Conservation (phyloP, 1,284 basidiomycete species). For the Erythrobasidium hasegawianum region DNA sequence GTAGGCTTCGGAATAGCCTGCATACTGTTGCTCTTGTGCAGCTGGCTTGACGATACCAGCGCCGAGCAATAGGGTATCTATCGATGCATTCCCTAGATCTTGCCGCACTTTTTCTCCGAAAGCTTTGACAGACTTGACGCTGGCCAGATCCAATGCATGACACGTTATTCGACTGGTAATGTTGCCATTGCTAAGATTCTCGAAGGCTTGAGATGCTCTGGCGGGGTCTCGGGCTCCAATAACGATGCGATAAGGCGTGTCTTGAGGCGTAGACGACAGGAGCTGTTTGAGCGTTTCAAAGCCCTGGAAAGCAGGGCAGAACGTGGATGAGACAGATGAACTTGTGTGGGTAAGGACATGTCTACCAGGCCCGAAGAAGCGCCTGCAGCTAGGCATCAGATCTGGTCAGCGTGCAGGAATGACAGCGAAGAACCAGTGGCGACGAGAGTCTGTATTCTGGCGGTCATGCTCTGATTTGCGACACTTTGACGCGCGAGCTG, state of each 20-base stretch:
- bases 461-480: no score
- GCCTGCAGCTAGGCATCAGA: conserved; percentile 1
- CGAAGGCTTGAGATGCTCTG: conserved; percentile 4
- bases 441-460: not conserved
- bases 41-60: conserved; percentile 20
- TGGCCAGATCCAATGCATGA: conserved; percentile 9
- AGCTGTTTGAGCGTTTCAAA: conserved; percentile 28
- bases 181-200: not conserved
- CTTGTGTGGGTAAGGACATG: not conserved
- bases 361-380: conserved; percentile 18
- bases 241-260: conserved; percentile 7
- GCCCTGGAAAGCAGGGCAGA: no score
- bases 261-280: not conserved
- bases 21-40: not conserved
- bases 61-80: conserved; percentile 15
- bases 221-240: conserved; percentile 9
- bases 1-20: conserved; percentile 7
- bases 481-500: no score
- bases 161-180: not conserved
- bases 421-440: not conserved
- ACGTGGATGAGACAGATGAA: no score
- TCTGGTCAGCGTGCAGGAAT: no score
- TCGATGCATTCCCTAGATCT: not conserved
- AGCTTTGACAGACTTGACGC: not conserved
- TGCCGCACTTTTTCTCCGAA: not conserved